Conservation (phyloP, 2,329 filamentous ascomycete species). For the Verticillium longisporum region DNA sequence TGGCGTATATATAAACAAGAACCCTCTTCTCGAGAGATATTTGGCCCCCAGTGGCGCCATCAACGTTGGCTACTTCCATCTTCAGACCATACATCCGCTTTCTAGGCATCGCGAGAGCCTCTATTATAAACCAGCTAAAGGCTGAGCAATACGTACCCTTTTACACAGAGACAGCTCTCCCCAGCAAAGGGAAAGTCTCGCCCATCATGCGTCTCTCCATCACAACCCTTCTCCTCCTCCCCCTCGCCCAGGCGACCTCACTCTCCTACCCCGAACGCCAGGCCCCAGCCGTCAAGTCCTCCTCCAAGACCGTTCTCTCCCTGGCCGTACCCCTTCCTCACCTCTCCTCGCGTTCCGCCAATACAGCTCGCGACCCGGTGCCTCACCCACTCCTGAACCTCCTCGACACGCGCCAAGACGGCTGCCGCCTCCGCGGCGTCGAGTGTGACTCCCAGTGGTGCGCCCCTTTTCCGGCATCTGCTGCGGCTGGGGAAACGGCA, state of each 20-base stretch:
- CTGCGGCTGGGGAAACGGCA: conserved; percentile 18
- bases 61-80: background rate
- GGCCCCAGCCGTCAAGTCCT: background rate
- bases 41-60: background rate
- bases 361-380: background rate
- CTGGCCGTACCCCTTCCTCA: background rate
- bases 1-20: background rate
- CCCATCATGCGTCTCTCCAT: background rate
- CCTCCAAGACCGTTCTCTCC: background rate
- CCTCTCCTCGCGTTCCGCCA: background rate
- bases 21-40: background rate
- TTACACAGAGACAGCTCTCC: background rate
- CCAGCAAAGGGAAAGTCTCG: background rate
- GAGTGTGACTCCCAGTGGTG: conserved; percentile 13
- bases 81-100: background rate
- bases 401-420: background rate
- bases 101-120: background rate
- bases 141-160: background rate
- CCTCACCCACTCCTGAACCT: background rate
- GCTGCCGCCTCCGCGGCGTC: background rate
- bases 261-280: background rate
- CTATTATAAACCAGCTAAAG: background rate
- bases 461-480: conserved; percentile 21
- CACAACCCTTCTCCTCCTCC: background rate
- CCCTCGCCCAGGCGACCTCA: background rate